Evolutionary conservation across 352 stramenopile genomes (phyloP).

Genomic region (Phytophthora melonis): DNA sequence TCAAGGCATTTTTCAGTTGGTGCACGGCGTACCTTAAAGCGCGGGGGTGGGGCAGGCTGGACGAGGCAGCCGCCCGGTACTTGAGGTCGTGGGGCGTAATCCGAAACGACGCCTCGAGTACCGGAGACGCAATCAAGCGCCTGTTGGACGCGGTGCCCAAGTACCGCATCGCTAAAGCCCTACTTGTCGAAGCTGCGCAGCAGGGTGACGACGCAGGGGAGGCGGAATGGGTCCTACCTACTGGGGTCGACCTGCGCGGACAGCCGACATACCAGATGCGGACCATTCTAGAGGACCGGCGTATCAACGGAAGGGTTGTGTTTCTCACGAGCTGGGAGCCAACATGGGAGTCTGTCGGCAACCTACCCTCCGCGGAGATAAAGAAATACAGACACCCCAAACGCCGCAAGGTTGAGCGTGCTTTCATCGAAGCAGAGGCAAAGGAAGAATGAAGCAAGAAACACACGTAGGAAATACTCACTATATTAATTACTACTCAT

Average conservation of each 20-base stretch:
- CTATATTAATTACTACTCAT: too few relatives aligned
- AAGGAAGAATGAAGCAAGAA: too few relatives aligned
- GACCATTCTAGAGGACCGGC: neutral
- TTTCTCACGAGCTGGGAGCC: slow-evolving; percentile 7
- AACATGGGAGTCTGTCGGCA: neutral
- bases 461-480: too few relatives aligned
- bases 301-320: neutral
- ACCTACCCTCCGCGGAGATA: neutral
- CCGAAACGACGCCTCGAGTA: neutral
- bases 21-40: too few relatives aligned
- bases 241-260: neutral
- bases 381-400: slow-evolving; percentile 8
- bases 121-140: neutral
- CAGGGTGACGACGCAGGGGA: too few relatives aligned
- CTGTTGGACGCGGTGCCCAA: neutral
- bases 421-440: too few relatives aligned
- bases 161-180: slow-evolving; percentile 4
- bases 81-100: slow-evolving; percentile 10
- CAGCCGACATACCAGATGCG: slow-evolving; percentile 7
- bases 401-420: neutral
- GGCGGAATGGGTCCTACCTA: slow-evolving; percentile 3
- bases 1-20: too few relatives aligned
- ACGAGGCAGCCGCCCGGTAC: slow-evolving; percentile 5
- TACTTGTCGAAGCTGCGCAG: slow-evolving; percentile 12
- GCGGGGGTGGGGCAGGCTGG: neutral